phyloP scores from a whole-genome alignment of 495 filamentous ascomycete species.

The Penicillium samsonianum region DNA sequence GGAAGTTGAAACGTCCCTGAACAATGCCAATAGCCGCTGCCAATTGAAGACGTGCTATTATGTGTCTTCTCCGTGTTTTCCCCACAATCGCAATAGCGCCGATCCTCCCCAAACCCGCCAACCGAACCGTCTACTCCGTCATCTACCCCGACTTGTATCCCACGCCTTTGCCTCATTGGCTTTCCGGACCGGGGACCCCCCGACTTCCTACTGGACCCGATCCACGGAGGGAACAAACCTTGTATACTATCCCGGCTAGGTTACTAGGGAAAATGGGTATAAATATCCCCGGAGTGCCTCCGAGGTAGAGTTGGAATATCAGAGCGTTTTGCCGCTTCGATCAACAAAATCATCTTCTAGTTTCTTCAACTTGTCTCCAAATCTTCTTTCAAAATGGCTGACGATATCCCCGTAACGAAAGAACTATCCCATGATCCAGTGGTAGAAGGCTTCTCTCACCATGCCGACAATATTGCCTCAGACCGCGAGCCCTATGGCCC shows the following conservation, averaged over 20 bases:
- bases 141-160: conserved; percentile 3
- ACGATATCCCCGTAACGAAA: conserved; percentile 18
- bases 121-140: background rate
- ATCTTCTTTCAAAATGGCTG: conserved; percentile 15
- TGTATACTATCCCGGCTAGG: background rate
- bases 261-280: background rate
- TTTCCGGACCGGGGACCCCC: background rate
- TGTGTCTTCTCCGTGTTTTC: background rate
- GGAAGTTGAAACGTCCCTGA: background rate
- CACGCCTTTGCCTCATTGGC: background rate
- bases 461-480: conserved; percentile 42
- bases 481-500: conserved; percentile 50
- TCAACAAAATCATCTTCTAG: background rate
- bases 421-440: conserved; percentile 20
- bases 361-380: background rate
- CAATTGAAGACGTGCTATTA: conserved; percentile 9
- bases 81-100: conserved; percentile 7
- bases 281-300: background rate
- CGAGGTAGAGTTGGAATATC: background rate
- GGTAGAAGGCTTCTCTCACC: conserved; percentile 40
- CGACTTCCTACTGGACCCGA: background rate
- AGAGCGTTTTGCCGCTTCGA: background rate
- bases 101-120: conserved; percentile 9
- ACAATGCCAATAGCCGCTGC: conserved; percentile 1
- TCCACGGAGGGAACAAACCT: background rate